A percentile compares a stretch with the other conserved stretches of the same genome.
Conservation (phyloP, 116 monocot species). For the Iris pallida region DNA sequence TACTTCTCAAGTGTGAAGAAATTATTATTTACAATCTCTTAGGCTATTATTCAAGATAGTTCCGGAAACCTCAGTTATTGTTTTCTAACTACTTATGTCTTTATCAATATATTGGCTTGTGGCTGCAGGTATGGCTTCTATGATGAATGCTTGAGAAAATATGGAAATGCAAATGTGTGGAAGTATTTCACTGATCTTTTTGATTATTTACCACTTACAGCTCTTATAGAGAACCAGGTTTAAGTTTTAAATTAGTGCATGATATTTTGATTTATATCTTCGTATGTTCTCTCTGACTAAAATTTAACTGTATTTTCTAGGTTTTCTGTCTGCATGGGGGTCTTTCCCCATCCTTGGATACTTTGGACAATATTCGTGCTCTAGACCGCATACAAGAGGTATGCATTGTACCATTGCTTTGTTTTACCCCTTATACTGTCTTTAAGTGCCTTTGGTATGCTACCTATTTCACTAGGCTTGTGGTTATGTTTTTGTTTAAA, state of each 20-base stretch:
- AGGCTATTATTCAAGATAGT: not conserved
- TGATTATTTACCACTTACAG: conserved; percentile 52
- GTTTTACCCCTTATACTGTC: not conserved
- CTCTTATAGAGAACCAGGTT: conserved; percentile 50
- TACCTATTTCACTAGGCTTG: no score
- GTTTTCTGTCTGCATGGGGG: conserved; percentile 56
- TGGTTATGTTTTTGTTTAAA: no score
- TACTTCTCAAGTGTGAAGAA: no score
- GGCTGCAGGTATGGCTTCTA: conserved; percentile 48
- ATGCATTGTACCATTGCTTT: not conserved
- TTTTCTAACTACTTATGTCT: not conserved
- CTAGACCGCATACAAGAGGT: conserved; percentile 93
- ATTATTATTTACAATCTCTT: not conserved
- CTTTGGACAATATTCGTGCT: conserved; percentile 75
- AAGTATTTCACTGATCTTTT: conserved; percentile 51
- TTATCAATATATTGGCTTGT: not conserved
- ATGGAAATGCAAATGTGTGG: conserved; percentile 67
- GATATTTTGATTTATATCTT: not conserved
- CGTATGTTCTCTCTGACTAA: not conserved
- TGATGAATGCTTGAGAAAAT: conserved; percentile 62
- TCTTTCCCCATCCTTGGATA: conserved; percentile 73
- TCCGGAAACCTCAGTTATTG: no score
- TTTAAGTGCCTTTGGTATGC: no score
- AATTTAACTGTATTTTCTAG: conserved; percentile 13
- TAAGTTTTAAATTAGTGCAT: not conserved